These are phyloP conservation scores for Udeniomyces megalosporus DNA, from an alignment of 768 basidiomycete species.

Conservation along the genomic window DNA sequence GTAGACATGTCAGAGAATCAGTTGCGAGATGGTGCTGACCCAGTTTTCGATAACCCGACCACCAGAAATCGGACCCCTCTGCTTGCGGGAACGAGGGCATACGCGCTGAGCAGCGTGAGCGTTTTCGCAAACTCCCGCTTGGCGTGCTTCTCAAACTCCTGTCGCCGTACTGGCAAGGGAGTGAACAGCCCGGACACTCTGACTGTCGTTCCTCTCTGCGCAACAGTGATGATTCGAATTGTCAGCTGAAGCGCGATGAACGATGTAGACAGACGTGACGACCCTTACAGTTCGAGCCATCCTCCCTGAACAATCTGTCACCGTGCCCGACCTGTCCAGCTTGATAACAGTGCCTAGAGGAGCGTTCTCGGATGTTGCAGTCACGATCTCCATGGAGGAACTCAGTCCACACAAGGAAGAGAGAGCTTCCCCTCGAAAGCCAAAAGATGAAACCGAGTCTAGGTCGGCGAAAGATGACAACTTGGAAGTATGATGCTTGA, in stretches of 20 bases:
- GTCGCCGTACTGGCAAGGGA: constrained; percentile 73
- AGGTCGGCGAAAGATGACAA: constrained; percentile 60
- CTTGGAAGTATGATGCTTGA: constrained; percentile 92
- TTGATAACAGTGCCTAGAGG: constrained; percentile 70
- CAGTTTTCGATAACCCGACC: constrained; percentile 46
- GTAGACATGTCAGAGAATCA: background rate
- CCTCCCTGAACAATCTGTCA: constrained; percentile 39
- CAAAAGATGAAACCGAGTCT: constrained; percentile 58
- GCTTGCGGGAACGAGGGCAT: constrained; percentile 52
- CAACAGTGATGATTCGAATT: background rate
- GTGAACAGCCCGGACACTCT: constrained; percentile 53
- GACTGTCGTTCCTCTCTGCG: constrained; percentile 74
- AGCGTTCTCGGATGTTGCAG: constrained; percentile 50
- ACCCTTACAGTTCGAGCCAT: constrained; percentile 36
- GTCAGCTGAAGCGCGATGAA: background rate
- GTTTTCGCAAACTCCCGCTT: constrained; percentile 84
- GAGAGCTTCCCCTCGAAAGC: constrained; percentile 90
- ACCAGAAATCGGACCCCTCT: constrained; percentile 55
- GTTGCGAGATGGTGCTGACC: constrained; percentile 36
- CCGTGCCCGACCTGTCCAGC: constrained; percentile 49
- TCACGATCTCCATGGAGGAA: constrained; percentile 51
- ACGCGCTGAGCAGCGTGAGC: constrained; percentile 62
- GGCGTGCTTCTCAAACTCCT: constrained; percentile 72
- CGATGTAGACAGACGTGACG: too few species aligned
- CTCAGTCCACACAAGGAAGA: constrained; percentile 79